These are phyloP conservation scores for Ilex asprella DNA, from an alignment of 257 asterid genomes.

Conservation along the genomic window DNA sequence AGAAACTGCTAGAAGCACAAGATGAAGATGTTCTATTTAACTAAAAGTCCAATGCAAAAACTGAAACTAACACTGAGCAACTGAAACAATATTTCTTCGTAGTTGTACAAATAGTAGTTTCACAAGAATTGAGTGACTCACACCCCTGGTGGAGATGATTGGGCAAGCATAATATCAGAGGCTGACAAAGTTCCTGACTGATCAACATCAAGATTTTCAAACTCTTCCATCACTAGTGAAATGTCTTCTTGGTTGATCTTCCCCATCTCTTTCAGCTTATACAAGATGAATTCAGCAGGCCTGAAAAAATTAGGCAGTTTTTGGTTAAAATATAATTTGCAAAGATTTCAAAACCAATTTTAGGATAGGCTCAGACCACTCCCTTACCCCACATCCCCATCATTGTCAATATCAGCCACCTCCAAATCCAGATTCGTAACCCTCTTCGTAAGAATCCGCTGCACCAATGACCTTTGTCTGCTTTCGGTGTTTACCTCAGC, in stretches of 20 bases:
- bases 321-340: too few relatives aligned
- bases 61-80: too few relatives aligned
- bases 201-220: conserved; percentile 73
- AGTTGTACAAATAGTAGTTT: conserved; percentile 1
- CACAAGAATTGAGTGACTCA: conserved; percentile 8
- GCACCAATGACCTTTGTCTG: conserved; percentile 51
- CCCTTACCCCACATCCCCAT: conserved; percentile 70
- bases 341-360: not conserved
- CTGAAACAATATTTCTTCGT: not conserved
- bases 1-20: too few relatives aligned
- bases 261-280: conserved; percentile 94
- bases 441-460: conserved; percentile 44
- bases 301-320: conserved; percentile 19
- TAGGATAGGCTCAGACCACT: conserved; percentile 2
- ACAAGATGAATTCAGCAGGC: conserved; percentile 67
- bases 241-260: conserved; percentile 74
- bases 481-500: conserved; percentile 75
- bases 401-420: conserved; percentile 76
- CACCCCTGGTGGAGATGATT: conserved; percentile 24
- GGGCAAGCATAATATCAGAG: conserved; percentile 58
- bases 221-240: conserved; percentile 48
- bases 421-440: conserved; percentile 78
- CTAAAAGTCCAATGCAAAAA: too few relatives aligned
- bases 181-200: conserved; percentile 80
- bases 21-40: too few relatives aligned